Base-by-base conservation (phyloP, 2,329 filamentous ascomycete species). In the Decorospora gaudefroyi region DNA sequence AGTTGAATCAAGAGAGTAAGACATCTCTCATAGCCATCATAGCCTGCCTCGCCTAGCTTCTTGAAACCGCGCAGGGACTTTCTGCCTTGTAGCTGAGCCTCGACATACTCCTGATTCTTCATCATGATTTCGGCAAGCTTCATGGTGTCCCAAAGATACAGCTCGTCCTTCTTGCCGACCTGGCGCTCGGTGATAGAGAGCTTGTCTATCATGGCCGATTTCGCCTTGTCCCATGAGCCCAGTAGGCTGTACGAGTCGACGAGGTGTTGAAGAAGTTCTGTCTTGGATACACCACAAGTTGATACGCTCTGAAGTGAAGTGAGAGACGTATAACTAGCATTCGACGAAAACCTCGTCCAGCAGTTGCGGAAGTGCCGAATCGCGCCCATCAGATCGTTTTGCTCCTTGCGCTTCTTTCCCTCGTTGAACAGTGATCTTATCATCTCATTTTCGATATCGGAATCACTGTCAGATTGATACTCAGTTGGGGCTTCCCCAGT, bases 41-140 rank as follows among this genome's bases (percentile, higher is more conserved):
- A 19, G 4, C 55, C 53, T 6, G 28, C 13, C 18, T 49, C 28
- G 1, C 53, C 46, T 4, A 62, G 30, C 36, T 52, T 60, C 22
- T 39, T 53, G 19, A 57, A 62, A 8, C 52, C 58, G 23, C 49
- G 35, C 2, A 62, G 43, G 7, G 51, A 47, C 13, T 49, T 48
- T 7, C 58, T 49, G 15, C 41, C 58, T 15, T 59, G 53, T 11
- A 60, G 41, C 27, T 57, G 55, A 6, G 57, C 56, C 12, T 59
- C 53, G 6, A 41, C 38, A 17, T 55, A 60, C n/a, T 57, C 53
- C 5, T 46, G 34, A 2, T 53, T 54, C 13, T 47, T 51, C 40
- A 54, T 38, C 41, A 60, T 36, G 4, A 62, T 12, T 22, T 52
- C 49, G 2, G 40, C 52, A 9, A 62, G 32, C 13, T 29, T 46